These are phyloP conservation scores for Calcarisporium arbuscula DNA, from an alignment of 2,329 filamentous ascomycete genomes.

Conservation along the genomic window DNA sequence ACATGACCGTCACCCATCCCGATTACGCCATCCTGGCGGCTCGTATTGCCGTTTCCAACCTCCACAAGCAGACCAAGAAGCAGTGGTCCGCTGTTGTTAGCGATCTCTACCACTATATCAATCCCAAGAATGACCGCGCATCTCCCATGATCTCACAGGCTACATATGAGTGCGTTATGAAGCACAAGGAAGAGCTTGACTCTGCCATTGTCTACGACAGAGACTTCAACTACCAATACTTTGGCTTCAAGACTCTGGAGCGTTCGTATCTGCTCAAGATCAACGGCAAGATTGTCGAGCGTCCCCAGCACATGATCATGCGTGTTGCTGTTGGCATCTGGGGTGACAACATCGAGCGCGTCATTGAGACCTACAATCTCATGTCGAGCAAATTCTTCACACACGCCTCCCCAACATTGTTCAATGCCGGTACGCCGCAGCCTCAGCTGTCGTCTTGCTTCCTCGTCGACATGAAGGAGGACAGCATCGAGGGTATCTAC, in stretches of 20 bases:
- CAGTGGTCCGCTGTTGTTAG: constrained; percentile 94
- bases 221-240: constrained; percentile 99
- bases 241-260: constrained; percentile 98
- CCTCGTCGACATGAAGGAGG: constrained; percentile 98
- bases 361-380: constrained; percentile 95
- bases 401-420: constrained; percentile 93
- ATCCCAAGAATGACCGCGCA: constrained; percentile 76
- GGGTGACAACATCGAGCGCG: constrained; percentile 88
- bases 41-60: constrained; percentile 96
- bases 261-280: constrained; percentile 95
- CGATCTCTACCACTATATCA: constrained; percentile 93
- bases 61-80: constrained; percentile 99
- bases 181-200: constrained; percentile 93
- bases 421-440: constrained; percentile 94
- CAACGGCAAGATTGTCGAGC: constrained; percentile 91
- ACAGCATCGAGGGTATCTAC: constrained; percentile 98
- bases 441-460: constrained; percentile 97
- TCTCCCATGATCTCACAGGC: constrained; percentile 94
- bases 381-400: constrained; percentile 99
- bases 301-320: constrained; percentile 99
- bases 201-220: constrained; percentile 98
- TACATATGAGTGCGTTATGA: constrained; percentile 90
- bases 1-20: constrained; percentile 99
- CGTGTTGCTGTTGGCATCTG: constrained; percentile 96
- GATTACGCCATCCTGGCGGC: constrained; percentile 98